A percentile compares a stretch with the other conserved stretches of the same genome.
These are phyloP conservation scores for Aspergillus texensis DNA, from an alignment of 2,329 filamentous ascomycete species.

Conservation along the genomic window DNA sequence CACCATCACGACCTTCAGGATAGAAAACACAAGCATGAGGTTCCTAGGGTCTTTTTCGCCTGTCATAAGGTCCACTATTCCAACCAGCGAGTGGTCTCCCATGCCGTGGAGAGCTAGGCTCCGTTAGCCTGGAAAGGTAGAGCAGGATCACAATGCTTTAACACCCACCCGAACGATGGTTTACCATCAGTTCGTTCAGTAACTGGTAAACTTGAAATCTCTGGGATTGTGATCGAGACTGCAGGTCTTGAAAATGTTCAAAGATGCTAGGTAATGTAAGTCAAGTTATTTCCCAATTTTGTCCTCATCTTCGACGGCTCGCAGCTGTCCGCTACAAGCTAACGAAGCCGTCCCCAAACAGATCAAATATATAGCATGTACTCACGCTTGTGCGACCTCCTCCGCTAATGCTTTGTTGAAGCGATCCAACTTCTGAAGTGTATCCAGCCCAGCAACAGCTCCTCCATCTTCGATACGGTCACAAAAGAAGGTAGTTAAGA, in stretches of 20 bases:
- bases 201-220: conserved; percentile 65
- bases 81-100: conserved; percentile 62
- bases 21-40: conserved; percentile 70
- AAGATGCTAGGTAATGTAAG: conserved; percentile 46
- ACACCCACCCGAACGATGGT: conserved; percentile 57
- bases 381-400: conserved; percentile 56
- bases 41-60: conserved; percentile 72
- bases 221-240: conserved; percentile 65
- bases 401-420: conserved; percentile 61
- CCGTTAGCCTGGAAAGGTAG: conserved; percentile 10
- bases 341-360: not conserved
- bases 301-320: not conserved
- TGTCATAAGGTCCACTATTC: conserved; percentile 66
- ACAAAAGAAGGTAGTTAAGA: conserved; percentile 66
- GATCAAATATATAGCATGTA: conserved; percentile 19
- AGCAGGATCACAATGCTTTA: not conserved
- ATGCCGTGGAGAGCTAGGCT: conserved; percentile 55
- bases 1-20: conserved; percentile 66
- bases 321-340: not conserved
- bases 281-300: conserved; percentile 3
- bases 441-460: conserved; percentile 60
- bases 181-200: conserved; percentile 63
- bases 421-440: conserved; percentile 61
- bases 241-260: conserved; percentile 58
- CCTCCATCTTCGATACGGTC: conserved; percentile 66